A percentile compares a stretch with the other conserved stretches of the same genome.
These are phyloP conservation scores for Fusarium armeniacum DNA, from an alignment of 2,329 filamentous ascomycete species.

Conservation along the genomic window DNA sequence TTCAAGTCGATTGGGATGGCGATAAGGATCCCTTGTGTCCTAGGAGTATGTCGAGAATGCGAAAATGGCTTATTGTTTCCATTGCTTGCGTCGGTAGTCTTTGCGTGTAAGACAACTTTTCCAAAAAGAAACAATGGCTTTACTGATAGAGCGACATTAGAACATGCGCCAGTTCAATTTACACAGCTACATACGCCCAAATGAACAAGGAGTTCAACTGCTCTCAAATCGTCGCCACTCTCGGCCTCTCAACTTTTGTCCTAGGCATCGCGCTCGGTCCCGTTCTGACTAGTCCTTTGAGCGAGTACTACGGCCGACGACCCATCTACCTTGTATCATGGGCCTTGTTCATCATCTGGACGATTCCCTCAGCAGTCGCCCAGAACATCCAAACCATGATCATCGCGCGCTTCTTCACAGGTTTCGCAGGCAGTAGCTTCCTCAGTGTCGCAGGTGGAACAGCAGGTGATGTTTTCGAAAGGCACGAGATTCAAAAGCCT, in stretches of 20 bases:
- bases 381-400: constrained; percentile 82
- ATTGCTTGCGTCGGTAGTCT: constrained; percentile 34
- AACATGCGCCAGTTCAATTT: constrained; percentile 84
- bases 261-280: constrained; percentile 71
- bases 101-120: constrained; percentile 29
- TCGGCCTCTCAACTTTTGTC: constrained; percentile 41
- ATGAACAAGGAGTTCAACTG: constrained; percentile 36
- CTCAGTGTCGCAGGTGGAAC: constrained; percentile 43
- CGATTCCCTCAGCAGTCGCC: constrained; percentile 82
- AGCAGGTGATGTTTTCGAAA: constrained; percentile 33
- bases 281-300: constrained; percentile 70
- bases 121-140: no score
- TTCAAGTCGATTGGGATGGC: constrained; percentile 28
- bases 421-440: constrained; percentile 69
- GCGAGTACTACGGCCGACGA: constrained; percentile 79
- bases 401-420: constrained; percentile 79
- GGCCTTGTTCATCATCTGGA: constrained; percentile 78
- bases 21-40: constrained; percentile 34
- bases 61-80: constrained; percentile 37
- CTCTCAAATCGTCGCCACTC: constrained; percentile 21
- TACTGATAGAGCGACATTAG: constrained; percentile 55
- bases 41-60: constrained; percentile 25
- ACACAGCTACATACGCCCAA: constrained; percentile 56
- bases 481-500: constrained; percentile 37
- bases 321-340: constrained; percentile 82